Base-by-base conservation (phyloP, 345 rosid species). In the Heritiera littoralis region DNA sequence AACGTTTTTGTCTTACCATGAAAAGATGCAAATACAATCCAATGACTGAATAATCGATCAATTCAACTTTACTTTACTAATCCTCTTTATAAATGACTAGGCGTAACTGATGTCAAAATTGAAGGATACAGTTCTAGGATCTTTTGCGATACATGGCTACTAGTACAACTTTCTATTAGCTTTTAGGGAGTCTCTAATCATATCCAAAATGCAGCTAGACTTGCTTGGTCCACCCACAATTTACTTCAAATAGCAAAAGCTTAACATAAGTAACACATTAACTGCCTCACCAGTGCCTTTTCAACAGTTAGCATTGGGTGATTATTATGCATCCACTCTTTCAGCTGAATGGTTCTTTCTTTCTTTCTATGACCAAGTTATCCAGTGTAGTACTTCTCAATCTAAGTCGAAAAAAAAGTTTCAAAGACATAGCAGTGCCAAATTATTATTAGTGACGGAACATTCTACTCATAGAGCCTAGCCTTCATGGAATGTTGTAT, bases 241-340 rank as follows among this genome's bases (percentile, higher is more conserved):
- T 35, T 72, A 5, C 11, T 35, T 35, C 38, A 73, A 73, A 41
- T 14, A 55, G 64, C 15, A 6, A 55, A 67, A 54, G 49, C 20
- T 17, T 35, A 6, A 73, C 6, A 5, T 14, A 5, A 17, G 18
- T 52, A 9, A 12, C 76, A 35, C 32, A n/a, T 55, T 54, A 73
- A 73, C 38, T 73, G 49, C 77, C 18, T 55, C 2, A 71, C 7
- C 35, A 51, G 1, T 71, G 30, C 45, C 23, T 49, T 71, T 51
- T 48, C 35, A 70, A 70, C 18, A 70, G 55, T 23, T 12, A 70
- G 48, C 40, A 48, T 13, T 23, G n/a, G 40, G 41, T 12, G 41
- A 70, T 48, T 28, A 46, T 70, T 70, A 7, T 23, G 74, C 56
- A 70, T 70, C 58, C 28, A 12, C 9, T 70, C 58, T 70, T 67